These are phyloP conservation scores for Vinca major DNA, from an alignment of 305 asterid genomes.

Conservation along the genomic window DNA sequence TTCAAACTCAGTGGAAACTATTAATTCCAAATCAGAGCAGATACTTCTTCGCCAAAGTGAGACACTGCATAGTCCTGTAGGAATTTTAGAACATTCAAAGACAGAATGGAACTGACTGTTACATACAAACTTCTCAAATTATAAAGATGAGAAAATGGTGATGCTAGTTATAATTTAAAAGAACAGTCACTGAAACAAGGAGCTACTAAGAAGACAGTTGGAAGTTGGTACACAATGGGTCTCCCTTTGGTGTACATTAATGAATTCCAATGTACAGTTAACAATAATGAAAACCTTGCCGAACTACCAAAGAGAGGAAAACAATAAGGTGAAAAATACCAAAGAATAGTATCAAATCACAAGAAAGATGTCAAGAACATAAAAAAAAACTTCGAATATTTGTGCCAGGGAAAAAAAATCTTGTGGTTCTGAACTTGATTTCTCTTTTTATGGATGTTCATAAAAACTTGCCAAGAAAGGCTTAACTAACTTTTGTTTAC, in stretches of 20 bases:
- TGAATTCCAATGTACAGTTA: background rate
- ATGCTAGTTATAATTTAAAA: too few relatives aligned
- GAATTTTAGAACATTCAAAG: slow-evolving; percentile 10
- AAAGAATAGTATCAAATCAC: background rate
- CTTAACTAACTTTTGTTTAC: too few relatives aligned
- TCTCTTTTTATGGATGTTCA: too few relatives aligned
- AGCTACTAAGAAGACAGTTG: background rate
- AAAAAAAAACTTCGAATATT: background rate
- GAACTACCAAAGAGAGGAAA: background rate
- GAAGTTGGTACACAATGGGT: background rate
- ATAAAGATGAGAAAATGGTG: background rate
- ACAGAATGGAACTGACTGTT: background rate
- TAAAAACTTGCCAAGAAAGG: too few relatives aligned
- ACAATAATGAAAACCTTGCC: background rate
- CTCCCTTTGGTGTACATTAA: background rate
- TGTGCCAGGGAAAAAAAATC: background rate
- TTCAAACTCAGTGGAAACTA: slow-evolving; percentile 44
- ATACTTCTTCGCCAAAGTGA: slow-evolving; percentile 61
- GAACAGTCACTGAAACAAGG: background rate
- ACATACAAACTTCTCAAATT: background rate
- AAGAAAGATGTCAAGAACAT: slow-evolving; percentile 1
- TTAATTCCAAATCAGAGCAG: slow-evolving; percentile 43
- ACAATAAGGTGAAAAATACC: background rate
- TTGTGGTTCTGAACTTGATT: background rate
- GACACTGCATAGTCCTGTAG: slow-evolving; percentile 51